These are phyloP conservation scores for Schizonepeta tenuifolia DNA, from an alignment of 257 asterid genomes.

Conservation along the genomic window DNA sequence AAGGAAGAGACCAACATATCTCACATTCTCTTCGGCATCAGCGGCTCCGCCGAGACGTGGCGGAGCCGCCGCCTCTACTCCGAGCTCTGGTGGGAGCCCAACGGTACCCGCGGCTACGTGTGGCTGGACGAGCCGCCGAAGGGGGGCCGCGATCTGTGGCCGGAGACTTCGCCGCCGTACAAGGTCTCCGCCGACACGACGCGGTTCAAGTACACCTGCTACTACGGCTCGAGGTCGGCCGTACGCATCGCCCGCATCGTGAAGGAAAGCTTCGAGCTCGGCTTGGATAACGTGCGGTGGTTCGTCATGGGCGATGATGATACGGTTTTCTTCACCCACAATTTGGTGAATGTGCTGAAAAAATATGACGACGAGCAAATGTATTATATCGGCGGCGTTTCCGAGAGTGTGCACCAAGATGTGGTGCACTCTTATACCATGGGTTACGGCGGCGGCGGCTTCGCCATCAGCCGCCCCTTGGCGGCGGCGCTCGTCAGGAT, in stretches of 20 bases:
- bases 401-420: constrained; percentile 92
- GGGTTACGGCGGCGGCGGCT: constrained; percentile 96
- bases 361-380: constrained; percentile 68
- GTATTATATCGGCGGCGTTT: constrained; percentile 75
- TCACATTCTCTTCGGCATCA: constrained; percentile 83
- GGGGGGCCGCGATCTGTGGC: constrained; percentile 53
- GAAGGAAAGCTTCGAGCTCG: constrained; percentile 66
- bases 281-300: constrained; percentile 71
- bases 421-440: constrained; percentile 62
- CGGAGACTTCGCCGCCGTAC: constrained; percentile 55
- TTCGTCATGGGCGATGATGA: constrained; percentile 96
- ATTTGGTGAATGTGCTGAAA: constrained; percentile 53
- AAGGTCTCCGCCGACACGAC: constrained; percentile 59
- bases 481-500: constrained; percentile 65
- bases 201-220: constrained; percentile 56
- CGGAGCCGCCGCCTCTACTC: constrained; percentile 57
- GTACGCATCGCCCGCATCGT: constrained; percentile 76
- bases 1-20: constrained; percentile 49
- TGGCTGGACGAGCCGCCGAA: constrained; percentile 66
- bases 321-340: constrained; percentile 73
- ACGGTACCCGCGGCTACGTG: constrained; percentile 69
- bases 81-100: constrained; percentile 84
- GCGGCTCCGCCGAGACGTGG: constrained; percentile 86
- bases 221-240: constrained; percentile 67
- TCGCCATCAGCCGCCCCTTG: constrained; percentile 76